Conservation (phyloP, 1,284 basidiomycete genomes). For the Coniferiporia weirii region DNA sequence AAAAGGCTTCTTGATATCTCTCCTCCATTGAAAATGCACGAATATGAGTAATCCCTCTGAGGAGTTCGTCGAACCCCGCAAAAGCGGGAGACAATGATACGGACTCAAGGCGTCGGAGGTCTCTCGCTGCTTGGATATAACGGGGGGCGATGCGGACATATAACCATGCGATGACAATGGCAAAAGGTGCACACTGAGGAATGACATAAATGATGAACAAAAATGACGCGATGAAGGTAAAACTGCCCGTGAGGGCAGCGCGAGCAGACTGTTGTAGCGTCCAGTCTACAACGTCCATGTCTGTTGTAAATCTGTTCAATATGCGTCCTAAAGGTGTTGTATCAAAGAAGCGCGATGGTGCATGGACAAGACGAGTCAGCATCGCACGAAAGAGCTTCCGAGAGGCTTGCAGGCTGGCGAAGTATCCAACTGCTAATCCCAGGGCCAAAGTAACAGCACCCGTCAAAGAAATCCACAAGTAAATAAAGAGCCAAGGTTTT, state of each 20-base stretch:
- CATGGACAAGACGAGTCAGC: constrained; percentile 49
- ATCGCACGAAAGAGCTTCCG: constrained; percentile 52
- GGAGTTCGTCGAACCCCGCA: constrained; percentile 73
- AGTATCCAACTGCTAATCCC: constrained; percentile 60
- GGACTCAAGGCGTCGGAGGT: constrained; percentile 68
- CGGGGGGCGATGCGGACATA: constrained; percentile 68
- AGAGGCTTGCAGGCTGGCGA: constrained; percentile 61
- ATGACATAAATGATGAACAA: constrained; percentile 60
- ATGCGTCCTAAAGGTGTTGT: constrained; percentile 68
- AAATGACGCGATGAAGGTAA: constrained; percentile 64
- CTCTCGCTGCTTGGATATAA: constrained; percentile 65
- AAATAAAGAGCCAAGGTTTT: constrained; percentile 60
- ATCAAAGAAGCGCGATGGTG: constrained; percentile 65
- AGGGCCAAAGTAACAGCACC: constrained; percentile 49
- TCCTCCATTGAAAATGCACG: constrained; percentile 80
- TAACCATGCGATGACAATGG: constrained; percentile 62
- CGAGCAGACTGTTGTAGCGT: constrained; percentile 55
- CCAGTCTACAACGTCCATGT: constrained; percentile 69
- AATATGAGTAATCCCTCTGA: constrained; percentile 72
- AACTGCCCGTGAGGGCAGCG: constrained; percentile 47
- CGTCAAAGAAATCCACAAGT: constrained; percentile 54
- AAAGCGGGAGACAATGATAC: constrained; percentile 65
- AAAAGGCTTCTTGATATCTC: constrained; percentile 70
- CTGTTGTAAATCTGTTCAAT: constrained; percentile 76
- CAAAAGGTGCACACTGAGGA: constrained; percentile 66